Evolutionary conservation across 495 filamentous ascomycete species (phyloP).

Genomic region (Aspergillus indologenus): DNA sequence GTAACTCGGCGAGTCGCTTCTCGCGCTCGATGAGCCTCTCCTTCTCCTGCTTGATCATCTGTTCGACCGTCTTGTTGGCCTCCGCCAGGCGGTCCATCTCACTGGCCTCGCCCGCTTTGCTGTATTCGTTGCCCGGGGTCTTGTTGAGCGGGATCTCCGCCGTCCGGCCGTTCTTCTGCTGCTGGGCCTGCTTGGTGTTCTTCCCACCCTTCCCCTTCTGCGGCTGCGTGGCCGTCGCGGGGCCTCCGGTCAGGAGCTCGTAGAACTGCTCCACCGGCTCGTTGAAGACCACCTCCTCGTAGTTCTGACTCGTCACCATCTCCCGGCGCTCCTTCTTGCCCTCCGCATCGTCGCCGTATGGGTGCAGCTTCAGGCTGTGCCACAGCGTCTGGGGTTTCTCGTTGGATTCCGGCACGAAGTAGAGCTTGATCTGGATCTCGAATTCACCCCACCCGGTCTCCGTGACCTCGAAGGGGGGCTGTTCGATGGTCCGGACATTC

Average conservation of each 20-base stretch:
- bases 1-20: slow-evolving; percentile 59
- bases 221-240: slow-evolving; percentile 25
- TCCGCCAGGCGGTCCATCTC: slow-evolving; percentile 59
- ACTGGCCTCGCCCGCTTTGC: slow-evolving; percentile 65
- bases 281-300: slow-evolving; percentile 94
- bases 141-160: slow-evolving; percentile 68
- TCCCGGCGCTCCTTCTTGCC: slow-evolving; percentile 63
- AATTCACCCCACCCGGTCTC: slow-evolving; percentile 99
- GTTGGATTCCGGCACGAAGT: slow-evolving; percentile 77
- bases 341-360: slow-evolving; percentile 79
- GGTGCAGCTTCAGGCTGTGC: slow-evolving; percentile 87
- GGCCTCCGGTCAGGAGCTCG: slow-evolving; percentile 70
- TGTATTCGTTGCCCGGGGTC: slow-evolving; percentile 67
- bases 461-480: slow-evolving; percentile 76
- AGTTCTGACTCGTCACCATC: slow-evolving; percentile 68
- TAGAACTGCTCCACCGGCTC: slow-evolving; percentile 91
- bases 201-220: slow-evolving; percentile 44
- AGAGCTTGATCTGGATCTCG: slow-evolving; percentile 87
- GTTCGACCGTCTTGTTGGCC: slow-evolving; percentile 65
- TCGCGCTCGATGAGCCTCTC: slow-evolving; percentile 59
- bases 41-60: slow-evolving; percentile 67
- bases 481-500: slow-evolving; percentile 72
- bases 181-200: slow-evolving; percentile 42
- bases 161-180: slow-evolving; percentile 54
- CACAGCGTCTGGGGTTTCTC: slow-evolving; percentile 92